phyloP scores from a whole-genome alignment of 2,329 filamentous ascomycete species.

The Pseudopithomyces maydicus region DNA sequence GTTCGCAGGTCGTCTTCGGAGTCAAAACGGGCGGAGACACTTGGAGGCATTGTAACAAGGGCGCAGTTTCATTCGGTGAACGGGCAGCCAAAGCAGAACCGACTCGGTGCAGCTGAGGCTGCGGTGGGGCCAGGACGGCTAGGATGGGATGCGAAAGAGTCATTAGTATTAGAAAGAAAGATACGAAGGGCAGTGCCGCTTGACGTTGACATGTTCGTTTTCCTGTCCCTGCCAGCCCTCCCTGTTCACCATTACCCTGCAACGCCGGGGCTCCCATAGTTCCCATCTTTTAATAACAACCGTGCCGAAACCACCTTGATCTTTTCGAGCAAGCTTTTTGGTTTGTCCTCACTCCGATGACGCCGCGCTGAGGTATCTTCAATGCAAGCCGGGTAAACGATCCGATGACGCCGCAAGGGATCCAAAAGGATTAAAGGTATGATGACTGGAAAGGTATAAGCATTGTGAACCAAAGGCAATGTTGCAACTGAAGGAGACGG shows the following conservation, averaged over 20 bases:
- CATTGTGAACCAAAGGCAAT: background rate
- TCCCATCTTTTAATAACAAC: constrained; percentile 1
- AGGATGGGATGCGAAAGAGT: constrained; percentile 31
- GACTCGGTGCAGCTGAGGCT: constrained; percentile 16
- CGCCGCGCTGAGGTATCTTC: constrained; percentile 37
- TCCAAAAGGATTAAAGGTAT: constrained; percentile 6
- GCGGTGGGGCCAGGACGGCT: constrained; percentile 24
- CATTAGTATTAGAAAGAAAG: constrained; percentile 42
- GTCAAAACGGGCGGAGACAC: constrained; percentile 69
- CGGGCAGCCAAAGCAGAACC: constrained; percentile 22
- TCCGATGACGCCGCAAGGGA: constrained; percentile 19
- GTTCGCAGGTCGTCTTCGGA: constrained; percentile 53
- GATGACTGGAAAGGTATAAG: constrained; percentile 1
- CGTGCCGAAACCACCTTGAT: constrained; percentile 10
- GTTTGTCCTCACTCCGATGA: constrained; percentile 27
- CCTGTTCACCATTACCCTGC: constrained; percentile 15
- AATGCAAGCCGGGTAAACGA: constrained; percentile 14
- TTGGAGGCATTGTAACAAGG: constrained; percentile 67
- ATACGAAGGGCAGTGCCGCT: constrained; percentile 25
- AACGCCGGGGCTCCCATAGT: constrained; percentile 13
- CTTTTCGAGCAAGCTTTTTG: constrained; percentile 15
- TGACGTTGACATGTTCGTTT: constrained; percentile 17
- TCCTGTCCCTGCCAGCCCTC: constrained; percentile 10
- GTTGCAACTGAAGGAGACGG: background rate
- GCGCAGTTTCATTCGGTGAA: constrained; percentile 29